Base-by-base conservation (phyloP, 805 yeast species). In the Pachysolen tannophilus region DNA sequence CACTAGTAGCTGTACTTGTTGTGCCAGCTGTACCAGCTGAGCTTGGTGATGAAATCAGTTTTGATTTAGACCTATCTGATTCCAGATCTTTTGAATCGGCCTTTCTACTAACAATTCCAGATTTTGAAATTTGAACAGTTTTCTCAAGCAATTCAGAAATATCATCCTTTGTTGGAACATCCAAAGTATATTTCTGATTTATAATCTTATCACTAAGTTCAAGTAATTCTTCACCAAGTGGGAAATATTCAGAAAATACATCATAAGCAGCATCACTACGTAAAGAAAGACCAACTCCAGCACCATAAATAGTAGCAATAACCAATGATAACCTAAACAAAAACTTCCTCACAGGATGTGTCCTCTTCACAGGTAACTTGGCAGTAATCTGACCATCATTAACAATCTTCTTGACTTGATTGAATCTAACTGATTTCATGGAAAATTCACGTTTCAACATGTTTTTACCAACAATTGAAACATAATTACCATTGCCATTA, bases 221-320 rank as follows among this genome's bases (percentile, higher is more conserved):
- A 20, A 79, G 67, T 20, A 71, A 56, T 16, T 57, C 55, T 46
- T 76, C 82, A 26, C 77, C 83, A 33, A 69, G 64, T 14, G 92
- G 92, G 30, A 80, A 71, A 39, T 69, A 70, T 43, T 77, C 78
- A 16, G 76, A 64, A 54, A 77, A 80, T 30, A 63, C 43, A 44
- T 80, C 84, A 44, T 74, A 78, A 51, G 78, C 67, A 13, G 71
- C 62, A 44, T 78, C 82, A 48, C 67, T 67, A 42, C 70, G 59
- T 20, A 75, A 59, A 10, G 86, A 64, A 38, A 68, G 57, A 34
- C 69, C 72, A n/a, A 76, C 69, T 35, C 83, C 85, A 24, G 68
- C 75, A 24, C 72, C 75, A 44, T 78, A 80, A 18, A 71, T 24
- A 4, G 49, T 37, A 10, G 50, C 47, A 6, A 56, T 43, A 19